Evolutionary conservation across 257 asterid species (phyloP).

Genomic region (Osmanthus fragrans): DNA sequence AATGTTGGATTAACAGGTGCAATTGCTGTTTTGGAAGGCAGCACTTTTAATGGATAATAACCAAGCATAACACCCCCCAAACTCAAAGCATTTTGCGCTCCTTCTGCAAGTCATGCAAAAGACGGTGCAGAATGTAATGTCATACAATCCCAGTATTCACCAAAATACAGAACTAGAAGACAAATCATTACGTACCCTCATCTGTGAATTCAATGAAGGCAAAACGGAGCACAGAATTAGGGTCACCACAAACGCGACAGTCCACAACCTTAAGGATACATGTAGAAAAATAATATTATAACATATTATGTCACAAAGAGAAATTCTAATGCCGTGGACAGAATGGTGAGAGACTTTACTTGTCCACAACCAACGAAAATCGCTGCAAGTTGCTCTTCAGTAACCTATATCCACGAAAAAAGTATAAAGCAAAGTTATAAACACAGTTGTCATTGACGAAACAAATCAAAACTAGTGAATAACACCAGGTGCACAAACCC

Average conservation of each 20-base stretch:
- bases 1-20: constrained; percentile 79
- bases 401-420: constrained; percentile 45
- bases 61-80: constrained; percentile 80
- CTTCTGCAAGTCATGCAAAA: constrained; percentile 47
- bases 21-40: constrained; percentile 84
- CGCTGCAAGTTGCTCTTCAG: constrained; percentile 77
- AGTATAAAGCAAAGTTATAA: constrained; percentile 1
- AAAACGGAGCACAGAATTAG: constrained; percentile 77
- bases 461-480: not conserved
- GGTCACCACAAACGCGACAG: constrained; percentile 82
- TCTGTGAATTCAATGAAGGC: constrained; percentile 73
- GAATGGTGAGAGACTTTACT: constrained; percentile 31
- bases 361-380: constrained; percentile 68
- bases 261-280: constrained; percentile 61
- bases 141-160: constrained; percentile 9
- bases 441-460: not conserved
- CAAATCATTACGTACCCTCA: constrained; percentile 47
- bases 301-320: not conserved
- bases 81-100: constrained; percentile 71
- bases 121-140: constrained; percentile 4
- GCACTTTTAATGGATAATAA: constrained; percentile 65
- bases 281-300: constrained; percentile 1
- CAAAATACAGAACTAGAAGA: constrained; percentile 6
- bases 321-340: constrained; percentile 2
- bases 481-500: not conserved